These are phyloP conservation scores for Globisporangium cederbergense DNA, from an alignment of 352 stramenopile genomes.

Conservation along the genomic window DNA sequence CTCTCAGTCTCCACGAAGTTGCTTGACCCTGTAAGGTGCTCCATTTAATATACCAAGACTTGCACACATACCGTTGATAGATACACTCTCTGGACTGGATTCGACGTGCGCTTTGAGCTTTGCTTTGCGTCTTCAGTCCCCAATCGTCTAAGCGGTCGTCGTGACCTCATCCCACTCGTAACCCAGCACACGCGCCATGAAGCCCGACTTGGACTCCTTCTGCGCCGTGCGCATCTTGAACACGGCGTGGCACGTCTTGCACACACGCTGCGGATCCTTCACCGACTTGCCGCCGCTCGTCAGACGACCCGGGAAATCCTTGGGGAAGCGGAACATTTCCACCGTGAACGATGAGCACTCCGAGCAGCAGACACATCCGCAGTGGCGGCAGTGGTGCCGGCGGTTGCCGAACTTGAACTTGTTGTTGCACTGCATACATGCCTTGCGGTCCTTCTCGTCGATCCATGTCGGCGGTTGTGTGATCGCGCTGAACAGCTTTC, in stretches of 20 bases:
- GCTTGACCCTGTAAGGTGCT: neutral
- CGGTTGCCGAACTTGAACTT: conserved; percentile 80
- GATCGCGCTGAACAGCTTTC: conserved; percentile 83
- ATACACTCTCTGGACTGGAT: conserved; percentile 11
- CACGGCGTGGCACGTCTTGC: conserved; percentile 76
- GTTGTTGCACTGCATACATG: conserved; percentile 70
- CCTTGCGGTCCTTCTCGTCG: conserved; percentile 65
- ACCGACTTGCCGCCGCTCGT: conserved; percentile 60
- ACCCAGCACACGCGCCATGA: conserved; percentile 76
- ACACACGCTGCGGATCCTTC: conserved; percentile 82
- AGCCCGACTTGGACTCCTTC: conserved; percentile 83
- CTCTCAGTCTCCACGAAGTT: conserved; percentile 3
- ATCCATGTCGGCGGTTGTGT: conserved; percentile 73
- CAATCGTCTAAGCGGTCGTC: conserved; percentile 21
- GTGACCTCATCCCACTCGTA: conserved; percentile 87
- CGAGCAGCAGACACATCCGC: conserved; percentile 78
- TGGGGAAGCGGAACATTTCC: conserved; percentile 81
- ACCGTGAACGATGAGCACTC: conserved; percentile 79
- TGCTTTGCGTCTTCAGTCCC: neutral
- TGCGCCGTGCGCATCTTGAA: conserved; percentile 83
- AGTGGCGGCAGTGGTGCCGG: conserved; percentile 85
- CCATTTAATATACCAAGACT: conserved; percentile 15
- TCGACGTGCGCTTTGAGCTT: neutral
- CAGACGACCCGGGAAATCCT: conserved; percentile 72
- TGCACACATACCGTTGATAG: conserved; percentile 15